These are phyloP conservation scores for Zymoseptoria brevis DNA, from an alignment of 2,329 filamentous ascomycete species.

Conservation along the genomic window DNA sequence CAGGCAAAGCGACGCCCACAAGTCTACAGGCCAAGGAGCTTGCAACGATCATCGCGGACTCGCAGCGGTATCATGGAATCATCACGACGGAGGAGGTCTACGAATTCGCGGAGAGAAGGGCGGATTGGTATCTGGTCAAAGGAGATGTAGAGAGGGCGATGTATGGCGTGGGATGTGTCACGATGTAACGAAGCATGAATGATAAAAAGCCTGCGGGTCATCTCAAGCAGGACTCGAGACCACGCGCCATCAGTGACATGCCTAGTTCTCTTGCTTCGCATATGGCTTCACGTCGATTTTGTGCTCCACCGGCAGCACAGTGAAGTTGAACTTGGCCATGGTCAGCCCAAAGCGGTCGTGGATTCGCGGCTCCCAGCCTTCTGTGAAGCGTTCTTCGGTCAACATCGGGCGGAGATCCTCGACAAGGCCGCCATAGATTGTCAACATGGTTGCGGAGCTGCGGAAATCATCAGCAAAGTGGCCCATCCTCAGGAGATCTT, in stretches of 20 bases:
- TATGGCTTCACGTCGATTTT: slow-evolving; percentile 29
- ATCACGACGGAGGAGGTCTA: slow-evolving; percentile 96
- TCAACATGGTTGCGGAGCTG: slow-evolving; percentile 38
- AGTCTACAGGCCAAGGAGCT: slow-evolving; percentile 83
- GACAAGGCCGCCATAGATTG: slow-evolving; percentile 34
- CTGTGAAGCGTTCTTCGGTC: slow-evolving; percentile 34
- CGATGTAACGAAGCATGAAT: slow-evolving; percentile 56
- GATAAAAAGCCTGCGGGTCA: background rate
- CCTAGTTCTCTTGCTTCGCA: slow-evolving; percentile 5
- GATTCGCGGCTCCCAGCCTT: slow-evolving; percentile 36
- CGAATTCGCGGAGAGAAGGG: slow-evolving; percentile 86
- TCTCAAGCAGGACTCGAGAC: background rate
- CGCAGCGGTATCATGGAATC: slow-evolving; percentile 80
- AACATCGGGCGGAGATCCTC: slow-evolving; percentile 35
- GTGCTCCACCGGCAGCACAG: slow-evolving; percentile 34
- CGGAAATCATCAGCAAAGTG: background rate
- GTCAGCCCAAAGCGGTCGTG: slow-evolving; percentile 33
- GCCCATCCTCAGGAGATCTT: background rate
- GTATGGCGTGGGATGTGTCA: slow-evolving; percentile 82
- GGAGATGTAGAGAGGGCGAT: slow-evolving; percentile 88
- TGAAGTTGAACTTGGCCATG: slow-evolving; percentile 37
- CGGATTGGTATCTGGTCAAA: slow-evolving; percentile 91
- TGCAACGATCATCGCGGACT: slow-evolving; percentile 88
- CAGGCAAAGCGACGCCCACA: slow-evolving; percentile 32
- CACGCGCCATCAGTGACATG: background rate